Evolutionary conservation across 768 basidiomycete species (phyloP), one percentile per base, ranked within the genome.

Genomic region (Suillus cothurnatus): DNA sequence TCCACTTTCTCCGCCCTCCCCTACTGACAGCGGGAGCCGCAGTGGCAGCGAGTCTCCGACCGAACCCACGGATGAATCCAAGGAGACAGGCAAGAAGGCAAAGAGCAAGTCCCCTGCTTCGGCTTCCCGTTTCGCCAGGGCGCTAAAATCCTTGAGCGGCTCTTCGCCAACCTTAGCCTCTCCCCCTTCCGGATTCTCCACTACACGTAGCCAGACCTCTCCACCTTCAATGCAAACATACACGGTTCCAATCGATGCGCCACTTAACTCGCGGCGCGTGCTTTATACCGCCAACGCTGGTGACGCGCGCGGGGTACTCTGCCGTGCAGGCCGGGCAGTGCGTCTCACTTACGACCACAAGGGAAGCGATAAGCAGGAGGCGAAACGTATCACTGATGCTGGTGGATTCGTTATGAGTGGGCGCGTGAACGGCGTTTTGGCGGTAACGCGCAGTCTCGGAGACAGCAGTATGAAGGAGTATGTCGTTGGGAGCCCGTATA

Each of bases 391-490:
- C 75, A 95, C 86, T 58, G 97, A 99, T 73, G 97, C 97, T 0
- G 97, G 97, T 12, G 97, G 97, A 2, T 99, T 99, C 74, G 96
- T 99, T 26, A 90, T 99, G 92, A 97, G 97, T 72, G 97, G 97
- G 68, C 88, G 97, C 15, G 97, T 99, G 39, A 99, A 99, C 70
- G 97, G 97, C 68, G 96, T 99, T 49, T 81, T 99, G 62, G 95
- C 95, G 7, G 97, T 99, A 34, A 99, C 97, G 21, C 85, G 97
- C 64, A 95, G 95, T 71, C 81, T 99, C 64, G 97, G 97, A 39
- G 97, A 99, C 73, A 92, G 95, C 2, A 92, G 94, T 8, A 99
- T 99, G 97, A 99, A 99, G 79, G 97, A 99, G 72, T 99, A 96
- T 75, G 97, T 99, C 14, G 97, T 99, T 57, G 97, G 97, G 2